phyloP scores from a whole-genome alignment of 129 eudicot genomes.

The carrot (Daucus carota) region DNA sequence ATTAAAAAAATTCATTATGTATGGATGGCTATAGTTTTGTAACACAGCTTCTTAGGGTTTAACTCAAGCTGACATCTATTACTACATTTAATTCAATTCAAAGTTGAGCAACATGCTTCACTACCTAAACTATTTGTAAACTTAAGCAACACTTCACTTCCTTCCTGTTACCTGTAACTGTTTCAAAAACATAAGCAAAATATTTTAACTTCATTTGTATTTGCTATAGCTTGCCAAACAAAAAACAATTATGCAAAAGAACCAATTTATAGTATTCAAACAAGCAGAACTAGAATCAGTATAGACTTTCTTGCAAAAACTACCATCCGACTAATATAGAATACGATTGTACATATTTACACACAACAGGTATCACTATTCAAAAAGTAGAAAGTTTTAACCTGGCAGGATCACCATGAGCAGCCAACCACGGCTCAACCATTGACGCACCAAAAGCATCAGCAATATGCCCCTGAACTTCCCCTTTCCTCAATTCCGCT shows the following conservation, averaged over 20 bases:
- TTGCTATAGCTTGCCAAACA: not conserved
- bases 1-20: not conserved
- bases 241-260: not conserved
- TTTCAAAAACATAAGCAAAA: not conserved
- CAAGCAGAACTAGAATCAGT: not conserved
- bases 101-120: too few relatives aligned
- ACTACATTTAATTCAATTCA: too few relatives aligned
- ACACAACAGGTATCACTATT: not conserved
- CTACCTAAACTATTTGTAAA: not conserved
- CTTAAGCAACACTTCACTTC: not conserved
- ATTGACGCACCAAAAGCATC: slow-evolving; percentile 95
- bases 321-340: not conserved
- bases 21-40: not conserved
- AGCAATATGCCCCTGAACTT: slow-evolving; percentile 56
- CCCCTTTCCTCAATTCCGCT: slow-evolving; percentile 49
- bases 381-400: slow-evolving; percentile 10
- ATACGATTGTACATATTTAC: not conserved
- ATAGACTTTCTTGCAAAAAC: not conserved
- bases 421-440: slow-evolving; percentile 99
- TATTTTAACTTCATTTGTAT: not conserved
- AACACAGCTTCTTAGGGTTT: not conserved
- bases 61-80: too few relatives aligned
- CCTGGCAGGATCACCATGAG: slow-evolving; percentile 98
- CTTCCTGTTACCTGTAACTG: too few relatives aligned
- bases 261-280: not conserved